Conservation (phyloP, 2,329 filamentous ascomycete species). For the Apiospora kogelbergensis region DNA sequence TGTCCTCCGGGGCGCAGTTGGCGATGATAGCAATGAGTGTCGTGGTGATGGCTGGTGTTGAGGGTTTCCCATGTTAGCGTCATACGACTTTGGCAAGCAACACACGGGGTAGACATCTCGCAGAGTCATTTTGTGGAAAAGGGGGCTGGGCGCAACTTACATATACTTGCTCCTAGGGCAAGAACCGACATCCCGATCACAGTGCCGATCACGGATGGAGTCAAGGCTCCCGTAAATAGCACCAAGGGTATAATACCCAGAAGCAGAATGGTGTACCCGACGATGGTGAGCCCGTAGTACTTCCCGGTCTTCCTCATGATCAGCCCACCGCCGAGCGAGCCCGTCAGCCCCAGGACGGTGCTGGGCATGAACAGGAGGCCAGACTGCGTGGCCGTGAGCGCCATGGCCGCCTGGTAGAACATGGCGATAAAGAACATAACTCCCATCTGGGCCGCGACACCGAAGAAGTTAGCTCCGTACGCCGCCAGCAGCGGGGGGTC, state of each 20-base stretch:
- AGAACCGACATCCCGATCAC: constrained; percentile 56
- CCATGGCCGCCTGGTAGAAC: constrained; percentile 73
- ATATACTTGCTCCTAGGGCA: constrained; percentile 38
- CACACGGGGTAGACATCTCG: background rate
- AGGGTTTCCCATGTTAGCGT: constrained; percentile 45
- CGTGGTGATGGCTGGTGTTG: constrained; percentile 62
- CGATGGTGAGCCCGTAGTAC: constrained; percentile 69
- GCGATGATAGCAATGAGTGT: constrained; percentile 72
- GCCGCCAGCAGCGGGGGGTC: constrained; percentile 64
- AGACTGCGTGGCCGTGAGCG: constrained; percentile 60
- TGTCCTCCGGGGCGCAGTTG: constrained; percentile 65
- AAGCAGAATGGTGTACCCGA: constrained; percentile 52
- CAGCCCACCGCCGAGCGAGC: constrained; percentile 64
- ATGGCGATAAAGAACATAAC: constrained; percentile 73
- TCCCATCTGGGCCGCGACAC: constrained; percentile 56
- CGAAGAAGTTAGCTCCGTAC: constrained; percentile 73
- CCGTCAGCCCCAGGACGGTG: constrained; percentile 61
- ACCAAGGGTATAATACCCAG: constrained; percentile 56
- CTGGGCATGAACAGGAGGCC: constrained; percentile 67
- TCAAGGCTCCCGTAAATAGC: constrained; percentile 54
- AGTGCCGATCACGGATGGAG: constrained; percentile 50
- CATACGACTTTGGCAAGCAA: background rate
- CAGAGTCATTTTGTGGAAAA: background rate
- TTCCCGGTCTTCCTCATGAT: constrained; percentile 69
- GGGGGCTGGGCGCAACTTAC: constrained; percentile 25